phyloP scores from a whole-genome alignment of 2,329 filamentous ascomycete species.

The Ophiostoma quercus region DNA sequence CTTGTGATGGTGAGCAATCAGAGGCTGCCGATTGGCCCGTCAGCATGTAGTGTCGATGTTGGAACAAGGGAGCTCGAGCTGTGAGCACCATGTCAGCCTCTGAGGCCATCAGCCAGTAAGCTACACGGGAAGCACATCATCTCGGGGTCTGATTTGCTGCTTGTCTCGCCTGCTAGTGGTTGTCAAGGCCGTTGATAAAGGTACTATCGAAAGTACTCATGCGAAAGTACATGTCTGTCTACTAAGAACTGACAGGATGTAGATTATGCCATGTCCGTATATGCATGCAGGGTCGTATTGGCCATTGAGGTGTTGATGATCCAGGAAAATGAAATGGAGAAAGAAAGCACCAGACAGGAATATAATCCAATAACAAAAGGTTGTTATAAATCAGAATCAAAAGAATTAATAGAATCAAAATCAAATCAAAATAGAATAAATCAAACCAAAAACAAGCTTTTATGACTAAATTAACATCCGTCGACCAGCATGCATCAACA shows the following conservation, averaged over 20 bases:
- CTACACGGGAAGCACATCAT: constrained; percentile 4
- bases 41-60: neutral
- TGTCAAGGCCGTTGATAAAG: too few relatives aligned
- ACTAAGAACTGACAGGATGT: too few relatives aligned
- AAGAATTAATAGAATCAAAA: neutral
- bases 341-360: too few relatives aligned
- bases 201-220: too few relatives aligned
- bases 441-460: too few relatives aligned
- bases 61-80: neutral
- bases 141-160: neutral
- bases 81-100: neutral
- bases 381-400: neutral
- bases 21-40: neutral
- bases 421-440: neutral
- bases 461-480: too few relatives aligned
- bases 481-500: neutral
- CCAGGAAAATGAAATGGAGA: too few relatives aligned
- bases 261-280: constrained; percentile 13
- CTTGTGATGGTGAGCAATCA: constrained; percentile 5
- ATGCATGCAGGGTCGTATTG: constrained; percentile 42
- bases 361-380: too few relatives aligned
- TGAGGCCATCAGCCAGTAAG: neutral
- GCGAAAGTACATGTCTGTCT: too few relatives aligned
- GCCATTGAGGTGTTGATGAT: constrained; percentile 53
- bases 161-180: neutral